A percentile compares a stretch with the other conserved stretches of the same genome.
phyloP scores from a whole-genome alignment of 2,329 filamentous ascomycete species.

The Dactylellina cionopaga region DNA sequence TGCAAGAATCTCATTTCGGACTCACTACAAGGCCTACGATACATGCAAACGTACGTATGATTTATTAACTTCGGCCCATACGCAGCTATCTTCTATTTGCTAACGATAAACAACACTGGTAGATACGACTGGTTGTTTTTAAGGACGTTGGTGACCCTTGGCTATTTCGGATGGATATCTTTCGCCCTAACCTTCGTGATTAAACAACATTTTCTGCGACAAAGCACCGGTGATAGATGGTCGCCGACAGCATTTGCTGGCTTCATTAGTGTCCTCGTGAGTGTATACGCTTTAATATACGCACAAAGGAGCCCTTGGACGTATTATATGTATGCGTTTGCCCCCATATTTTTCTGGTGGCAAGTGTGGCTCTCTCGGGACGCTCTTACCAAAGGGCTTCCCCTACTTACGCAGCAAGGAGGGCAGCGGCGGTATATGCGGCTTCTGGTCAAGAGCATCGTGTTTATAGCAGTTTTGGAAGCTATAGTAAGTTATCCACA shows the following conservation, averaged over 20 bases:
- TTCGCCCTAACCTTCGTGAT: slow-evolving; percentile 90
- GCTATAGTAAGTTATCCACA: slow-evolving; percentile 65
- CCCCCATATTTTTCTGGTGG: slow-evolving; percentile 96
- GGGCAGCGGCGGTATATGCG: slow-evolving; percentile 60
- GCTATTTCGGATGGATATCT: slow-evolving; percentile 94
- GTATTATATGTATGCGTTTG: slow-evolving; percentile 92
- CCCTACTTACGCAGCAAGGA: slow-evolving; percentile 18
- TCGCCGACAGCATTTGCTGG: slow-evolving; percentile 66
- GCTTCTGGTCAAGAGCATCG: slow-evolving; percentile 71
- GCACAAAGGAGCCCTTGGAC: slow-evolving; percentile 80
- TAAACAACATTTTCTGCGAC: slow-evolving; percentile 80
- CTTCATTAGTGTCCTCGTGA: slow-evolving; percentile 61
- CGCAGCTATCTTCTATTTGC: not conserved
- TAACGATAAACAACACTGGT: not conserved
- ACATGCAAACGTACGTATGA: slow-evolving; percentile 76
- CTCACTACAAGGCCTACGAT: slow-evolving; percentile 83
- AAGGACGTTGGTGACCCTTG: slow-evolving; percentile 83
- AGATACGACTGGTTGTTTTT: slow-evolving; percentile 95
- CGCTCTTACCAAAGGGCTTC: slow-evolving; percentile 73
- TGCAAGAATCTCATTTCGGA: slow-evolving; percentile 80
- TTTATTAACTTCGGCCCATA: not conserved
- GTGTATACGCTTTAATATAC: slow-evolving; percentile 80
- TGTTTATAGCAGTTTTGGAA: slow-evolving; percentile 79
- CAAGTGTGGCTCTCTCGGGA: slow-evolving; percentile 83
- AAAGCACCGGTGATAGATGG: slow-evolving; percentile 70